These are phyloP conservation scores for Cyberlindnera galapagoensis DNA, from an alignment of 805 yeast genomes.

Conservation along the genomic window DNA sequence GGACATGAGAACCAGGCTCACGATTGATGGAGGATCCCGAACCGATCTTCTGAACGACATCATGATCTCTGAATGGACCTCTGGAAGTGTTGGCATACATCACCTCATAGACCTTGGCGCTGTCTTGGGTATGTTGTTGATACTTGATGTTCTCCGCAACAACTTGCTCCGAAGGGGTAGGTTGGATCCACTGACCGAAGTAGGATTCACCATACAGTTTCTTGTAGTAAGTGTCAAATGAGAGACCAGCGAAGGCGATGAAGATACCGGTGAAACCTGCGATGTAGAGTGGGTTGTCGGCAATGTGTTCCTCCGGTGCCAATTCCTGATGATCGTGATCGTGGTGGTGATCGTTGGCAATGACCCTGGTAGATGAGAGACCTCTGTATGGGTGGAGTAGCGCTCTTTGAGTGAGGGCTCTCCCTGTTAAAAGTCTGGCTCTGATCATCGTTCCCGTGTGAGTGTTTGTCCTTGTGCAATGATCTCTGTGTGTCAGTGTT, in stretches of 20 bases:
- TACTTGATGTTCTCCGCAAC: conserved; percentile 6
- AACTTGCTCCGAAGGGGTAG: conserved; percentile 4
- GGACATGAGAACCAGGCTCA: conserved; percentile 10
- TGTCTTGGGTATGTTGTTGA: conserved; percentile 7
- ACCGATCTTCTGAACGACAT: conserved; percentile 7
- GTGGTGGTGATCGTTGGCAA: conserved; percentile 6
- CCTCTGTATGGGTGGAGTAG: not conserved
- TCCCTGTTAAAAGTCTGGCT: not conserved
- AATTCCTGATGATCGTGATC: conserved; percentile 10
- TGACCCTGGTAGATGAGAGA: conserved; percentile 2
- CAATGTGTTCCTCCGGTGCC: conserved; percentile 12
- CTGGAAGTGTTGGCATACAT: conserved; percentile 7
- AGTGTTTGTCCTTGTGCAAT: too few species aligned
- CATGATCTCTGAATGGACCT: conserved; percentile 9
- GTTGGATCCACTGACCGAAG: conserved; percentile 13
- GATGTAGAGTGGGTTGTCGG: conserved; percentile 12
- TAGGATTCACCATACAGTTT: conserved; percentile 9
- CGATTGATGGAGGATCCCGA: conserved; percentile 15
- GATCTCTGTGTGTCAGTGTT: conserved; percentile 1
- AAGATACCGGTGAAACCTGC: conserved; percentile 7
- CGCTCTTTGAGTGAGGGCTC: too few species aligned
- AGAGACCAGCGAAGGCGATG: conserved; percentile 4
- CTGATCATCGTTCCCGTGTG: conserved; percentile 5
- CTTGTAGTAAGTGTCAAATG: conserved; percentile 7
- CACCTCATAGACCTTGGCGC: conserved; percentile 10